Base-by-base conservation (phyloP, 495 filamentous ascomycete species). In the Cercophora newfieldiana region DNA sequence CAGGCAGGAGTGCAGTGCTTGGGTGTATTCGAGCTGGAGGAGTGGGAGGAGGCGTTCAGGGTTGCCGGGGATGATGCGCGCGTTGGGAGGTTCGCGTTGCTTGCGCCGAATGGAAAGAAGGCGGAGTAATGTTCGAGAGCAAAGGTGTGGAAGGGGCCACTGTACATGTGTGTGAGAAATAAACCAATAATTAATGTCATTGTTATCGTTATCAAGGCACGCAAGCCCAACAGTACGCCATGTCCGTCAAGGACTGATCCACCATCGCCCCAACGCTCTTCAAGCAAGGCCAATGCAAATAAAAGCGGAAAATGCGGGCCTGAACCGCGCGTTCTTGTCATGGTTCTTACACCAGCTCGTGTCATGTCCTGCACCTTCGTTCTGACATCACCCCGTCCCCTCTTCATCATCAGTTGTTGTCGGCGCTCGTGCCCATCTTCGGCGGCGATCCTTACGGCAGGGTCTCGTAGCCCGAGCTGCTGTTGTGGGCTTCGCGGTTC, bases 401-500 rank as follows among this genome's bases (percentile, higher is more conserved):
- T 33, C 5, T 33, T 14, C 37, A 8, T 14, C 37, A 2, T 44
- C 37, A 14, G 12, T 8, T 44, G 37, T 44, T 5, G 37, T 44
- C 18, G 37, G 37, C 37, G 10, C 18, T 16, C 5, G 37, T 44
- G 18, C 10, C 37, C 12, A 44, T 44, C 37, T 8, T 44, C 12
- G 10, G 37, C 2, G 12, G 37, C 37, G 49, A 2, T 5, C 22
- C 55, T 51, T 75, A 80, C 12, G 77, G 57, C 66, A 84, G 70
- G 10, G 78, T 56, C 75, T 84, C 80, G 60, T 84, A 82, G 21
- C 75, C 78, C 8, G 70, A 63, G 31, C 77, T 71, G 31, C 65
- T 70, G 67, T 76, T 80, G 68, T 82, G 78, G 26, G 78, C 70
- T 18, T 67, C 68, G n/a, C 82, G 80, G 75, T 84, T 82, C 21